phyloP scores from a whole-genome alignment of 177 flowering plant genomes.

The Vitis hybrid region DNA sequence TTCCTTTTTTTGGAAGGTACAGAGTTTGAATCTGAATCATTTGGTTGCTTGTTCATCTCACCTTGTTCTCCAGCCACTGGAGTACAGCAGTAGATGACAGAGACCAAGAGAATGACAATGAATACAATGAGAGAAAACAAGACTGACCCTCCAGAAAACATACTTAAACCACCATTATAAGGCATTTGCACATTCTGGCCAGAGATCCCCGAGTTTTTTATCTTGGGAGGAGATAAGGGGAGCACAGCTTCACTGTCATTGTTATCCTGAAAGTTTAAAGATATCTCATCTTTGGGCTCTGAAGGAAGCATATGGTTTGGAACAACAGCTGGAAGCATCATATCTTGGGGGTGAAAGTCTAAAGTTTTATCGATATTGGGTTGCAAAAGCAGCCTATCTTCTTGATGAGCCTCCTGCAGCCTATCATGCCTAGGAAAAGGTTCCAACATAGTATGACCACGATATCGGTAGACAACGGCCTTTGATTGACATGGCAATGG shows the following conservation, averaged over 20 bases:
- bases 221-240: constrained; percentile 2
- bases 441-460: constrained; percentile 16
- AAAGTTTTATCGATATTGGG: constrained; percentile 1
- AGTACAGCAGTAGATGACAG: not conserved
- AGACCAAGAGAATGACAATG: constrained; percentile 9
- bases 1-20: constrained; percentile 54
- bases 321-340: constrained; percentile 16
- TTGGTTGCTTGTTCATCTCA: not conserved
- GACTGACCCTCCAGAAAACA: constrained; percentile 5
- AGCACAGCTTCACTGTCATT: not conserved
- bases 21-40: constrained; percentile 15
- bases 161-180: not conserved
- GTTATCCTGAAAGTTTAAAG: not conserved
- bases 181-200: constrained; percentile 6
- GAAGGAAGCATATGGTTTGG: constrained; percentile 17
- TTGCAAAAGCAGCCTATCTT: constrained; percentile 14
- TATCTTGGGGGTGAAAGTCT: not conserved
- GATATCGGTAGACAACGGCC: constrained; percentile 27
- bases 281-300: constrained; percentile 10
- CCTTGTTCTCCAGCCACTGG: not conserved
- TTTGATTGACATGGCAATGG: constrained; percentile 47
- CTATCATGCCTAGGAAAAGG: constrained; percentile 10
- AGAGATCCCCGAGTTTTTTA: not conserved
- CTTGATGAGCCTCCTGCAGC: constrained; percentile 15
- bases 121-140: constrained; percentile 7